Evolutionary conservation across 306 rosid genomes (phyloP), one percentile per base, ranked within the genome.

Genomic region (Glycine tomentella): DNA sequence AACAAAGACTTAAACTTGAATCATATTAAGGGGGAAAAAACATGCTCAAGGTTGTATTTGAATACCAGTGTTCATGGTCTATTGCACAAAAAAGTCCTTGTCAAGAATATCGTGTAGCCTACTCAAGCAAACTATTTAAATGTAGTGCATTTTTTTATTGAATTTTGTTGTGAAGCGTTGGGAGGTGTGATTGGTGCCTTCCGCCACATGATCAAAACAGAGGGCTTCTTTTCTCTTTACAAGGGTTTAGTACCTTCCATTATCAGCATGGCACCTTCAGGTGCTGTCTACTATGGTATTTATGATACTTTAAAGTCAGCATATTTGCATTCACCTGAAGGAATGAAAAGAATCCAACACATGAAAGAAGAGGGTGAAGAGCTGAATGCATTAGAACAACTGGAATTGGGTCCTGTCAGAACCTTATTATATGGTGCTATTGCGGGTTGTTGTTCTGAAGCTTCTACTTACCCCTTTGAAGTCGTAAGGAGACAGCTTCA

Each of bases 401-500:
- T 96, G 82, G 98, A 96, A 90, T 82, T 93, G 83, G 97, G 99
- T 81, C 91, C 99, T 2, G 3, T 85, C 46, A 88, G 94, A 87
- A 95, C 99, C 36, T 88, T 95, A 72, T 65, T 93, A 48, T 89
- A 95, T 79, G 99, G 99, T 77, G 99, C 98, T 81, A 84, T 95
- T 74, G 82, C 99, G 63, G 99, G 99, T 81, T 95, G 97, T 85
- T 93, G 98, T 80, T 90, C 97, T 52, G 99, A 95, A 89, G 97
- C 94, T 71, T 94, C 91, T 40, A 95, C 99, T 1, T 95, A 95
- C 80, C 98, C 99, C 14, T 93, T 93, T 83, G 98, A 95, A 86
- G 98, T 95, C 84, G 90, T 95, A 74, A 89, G 99, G 85, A 90
- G 96, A 72, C 93, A 88, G 75, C 99, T 95, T 85, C 99, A 95